Percentiles rank a stretch among this genome's conserved stretches.
Evolutionary conservation across 2,329 filamentous ascomycete genomes (phyloP).

Genomic region (Xylaria sp.): DNA sequence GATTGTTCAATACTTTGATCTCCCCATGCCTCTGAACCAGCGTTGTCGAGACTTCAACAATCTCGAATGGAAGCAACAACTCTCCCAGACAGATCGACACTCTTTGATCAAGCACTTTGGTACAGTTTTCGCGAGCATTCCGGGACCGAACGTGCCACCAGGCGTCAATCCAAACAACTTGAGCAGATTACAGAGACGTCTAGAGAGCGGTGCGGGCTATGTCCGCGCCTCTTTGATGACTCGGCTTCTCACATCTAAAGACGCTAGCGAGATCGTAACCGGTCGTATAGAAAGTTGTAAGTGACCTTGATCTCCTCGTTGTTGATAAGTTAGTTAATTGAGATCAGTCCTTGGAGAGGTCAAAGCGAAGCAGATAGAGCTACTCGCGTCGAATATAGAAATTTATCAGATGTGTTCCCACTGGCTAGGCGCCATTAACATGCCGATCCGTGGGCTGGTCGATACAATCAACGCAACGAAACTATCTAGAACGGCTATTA

Average conservation of each 20-base stretch:
- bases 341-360: slow-evolving; percentile 41
- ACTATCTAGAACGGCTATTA: background rate
- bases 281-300: slow-evolving; percentile 36
- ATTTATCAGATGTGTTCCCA: slow-evolving; percentile 31
- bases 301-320: slow-evolving; percentile 10
- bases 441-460: slow-evolving; percentile 30
- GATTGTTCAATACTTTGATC: slow-evolving; percentile 38
- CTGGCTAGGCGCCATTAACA: slow-evolving; percentile 42
- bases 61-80: slow-evolving; percentile 28
- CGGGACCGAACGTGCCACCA: slow-evolving; percentile 41
- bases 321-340: slow-evolving; percentile 25
- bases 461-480: slow-evolving; percentile 5
- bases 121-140: slow-evolving; percentile 32
- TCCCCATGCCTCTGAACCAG: slow-evolving; percentile 38
- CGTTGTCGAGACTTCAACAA: slow-evolving; percentile 48
- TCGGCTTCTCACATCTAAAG: slow-evolving; percentile 14
- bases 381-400: slow-evolving; percentile 38
- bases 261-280: background rate
- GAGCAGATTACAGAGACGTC: slow-evolving; percentile 27
- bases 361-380: slow-evolving; percentile 35
- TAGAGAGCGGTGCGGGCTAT: slow-evolving; percentile 38
- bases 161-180: slow-evolving; percentile 30
- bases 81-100: slow-evolving; percentile 15
- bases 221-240: slow-evolving; percentile 38
- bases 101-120: slow-evolving; percentile 24